phyloP scores from a whole-genome alignment of 2,329 filamentous ascomycete genomes.

The Aspergillus udagawae region DNA sequence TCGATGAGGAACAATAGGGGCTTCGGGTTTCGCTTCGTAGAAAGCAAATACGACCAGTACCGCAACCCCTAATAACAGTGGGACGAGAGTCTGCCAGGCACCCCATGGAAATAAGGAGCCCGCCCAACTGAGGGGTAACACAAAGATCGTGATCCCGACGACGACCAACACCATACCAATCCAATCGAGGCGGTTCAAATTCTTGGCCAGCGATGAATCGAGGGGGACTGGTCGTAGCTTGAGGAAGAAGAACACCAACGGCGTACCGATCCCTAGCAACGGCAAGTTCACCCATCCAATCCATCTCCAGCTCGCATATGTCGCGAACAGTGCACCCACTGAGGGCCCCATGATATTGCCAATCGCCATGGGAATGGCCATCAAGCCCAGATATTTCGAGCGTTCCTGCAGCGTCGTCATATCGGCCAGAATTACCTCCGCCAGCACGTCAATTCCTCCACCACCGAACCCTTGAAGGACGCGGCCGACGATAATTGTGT shows the following conservation, averaged over 20 bases:
- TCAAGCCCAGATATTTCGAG: conserved; percentile 57
- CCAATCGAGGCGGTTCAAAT: conserved; percentile 58
- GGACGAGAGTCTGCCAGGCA: conserved; percentile 57
- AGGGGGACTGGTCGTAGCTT: conserved; percentile 45
- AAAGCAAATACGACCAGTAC: conserved; percentile 50
- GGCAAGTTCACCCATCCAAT: conserved; percentile 65
- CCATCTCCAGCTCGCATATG: conserved; percentile 47
- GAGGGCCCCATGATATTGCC: conserved; percentile 47
- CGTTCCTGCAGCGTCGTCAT: conserved; percentile 42
- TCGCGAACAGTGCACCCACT: conserved; percentile 24
- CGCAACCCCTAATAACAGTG: conserved; percentile 52
- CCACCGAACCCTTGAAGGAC: conserved; percentile 1
- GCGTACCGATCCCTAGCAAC: conserved; percentile 32
- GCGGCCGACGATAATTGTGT: conserved; percentile 3
- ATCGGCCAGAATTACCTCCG: conserved; percentile 28
- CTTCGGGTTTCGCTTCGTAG: conserved; percentile 49
- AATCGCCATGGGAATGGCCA: conserved; percentile 64
- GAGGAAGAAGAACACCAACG: conserved; percentile 47
- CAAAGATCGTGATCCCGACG: conserved; percentile 51
- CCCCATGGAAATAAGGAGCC: conserved; percentile 61
- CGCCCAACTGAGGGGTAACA: conserved; percentile 60
- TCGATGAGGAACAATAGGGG: conserved; percentile 45
- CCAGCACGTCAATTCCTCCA: neutral
- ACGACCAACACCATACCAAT: conserved; percentile 58
- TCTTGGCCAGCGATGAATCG: conserved; percentile 42